Evolutionary conservation across 768 basidiomycete genomes (phyloP), one percentile per base, ranked within the genome.

Genomic region (Trametes cubensis): DNA sequence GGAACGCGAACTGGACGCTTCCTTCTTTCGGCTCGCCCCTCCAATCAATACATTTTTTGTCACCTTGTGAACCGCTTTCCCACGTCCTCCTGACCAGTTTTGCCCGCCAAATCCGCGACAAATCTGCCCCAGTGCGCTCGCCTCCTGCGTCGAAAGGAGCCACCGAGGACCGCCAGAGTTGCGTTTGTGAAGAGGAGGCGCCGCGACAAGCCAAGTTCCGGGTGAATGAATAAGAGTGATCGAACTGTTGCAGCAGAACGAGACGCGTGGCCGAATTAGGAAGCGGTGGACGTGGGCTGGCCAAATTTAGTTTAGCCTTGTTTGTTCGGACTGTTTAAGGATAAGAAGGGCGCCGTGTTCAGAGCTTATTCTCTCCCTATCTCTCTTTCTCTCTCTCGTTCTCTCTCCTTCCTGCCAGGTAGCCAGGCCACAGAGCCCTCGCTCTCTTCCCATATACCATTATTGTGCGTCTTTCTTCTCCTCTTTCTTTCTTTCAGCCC

Each of bases 381-480:
- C 73, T 71, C 63, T 64, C 68, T 70, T 69, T 70, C 71, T 71
- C 73, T 34, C 34, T 71, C 71, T 72, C 71, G 67, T 67, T 73
- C 70, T 67, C 68, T 71, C 66, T 61, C 67, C 62, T 65, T 70
- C 67, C 63, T 55, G 63, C 60, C 63, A 60, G 60, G 68, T 67
- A 69, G 70, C 69, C 59, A 69, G 69, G 65, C 65, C 63, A 78
- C 75, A 77, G 79, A 77, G 75, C 78, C 79, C 81, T 83, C 82
- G 63, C 63, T 83, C 81, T 80, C 83, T 79, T 85, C 78, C 80
- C 78, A 75, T 74, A 78, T 79, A 81, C 78, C 76, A 77, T 80
- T 77, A 78, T 74, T 77, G 80, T 82, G 68, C 66, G 79, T 78
- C 45, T 65, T 56, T 53, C 45, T 49, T 55, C 63, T 68, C 40